Evolutionary conservation across 1,139 yeast species (phyloP).

Genomic region (Wickerhamiella infanticola): DNA sequence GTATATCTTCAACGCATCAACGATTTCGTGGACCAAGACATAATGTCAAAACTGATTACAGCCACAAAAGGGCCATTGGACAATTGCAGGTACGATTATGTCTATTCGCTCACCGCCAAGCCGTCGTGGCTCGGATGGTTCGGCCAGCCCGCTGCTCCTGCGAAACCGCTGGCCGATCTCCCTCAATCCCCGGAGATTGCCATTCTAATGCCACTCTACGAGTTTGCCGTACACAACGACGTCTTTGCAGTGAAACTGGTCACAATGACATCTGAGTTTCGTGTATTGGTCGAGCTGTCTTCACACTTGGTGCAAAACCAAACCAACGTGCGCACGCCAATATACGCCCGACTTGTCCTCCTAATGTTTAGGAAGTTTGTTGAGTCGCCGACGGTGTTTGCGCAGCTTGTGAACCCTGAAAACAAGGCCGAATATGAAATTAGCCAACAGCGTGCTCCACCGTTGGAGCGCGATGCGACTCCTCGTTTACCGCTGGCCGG

Average conservation of each 20-base stretch:
- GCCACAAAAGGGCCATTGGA: conserved; percentile 15
- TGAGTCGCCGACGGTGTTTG: conserved; percentile 17
- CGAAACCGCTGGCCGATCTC: neutral
- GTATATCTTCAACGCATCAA: conserved; percentile 26
- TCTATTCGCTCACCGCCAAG: neutral
- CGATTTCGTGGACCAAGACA: conserved; percentile 25
- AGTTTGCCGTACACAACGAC: conserved; percentile 24
- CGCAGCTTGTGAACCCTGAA: conserved; percentile 4
- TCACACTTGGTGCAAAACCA: conserved; percentile 22
- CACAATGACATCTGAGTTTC: conserved; percentile 17
- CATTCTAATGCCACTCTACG: conserved; percentile 23
- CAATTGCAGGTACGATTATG: neutral
- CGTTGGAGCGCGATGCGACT: conserved; percentile 16
- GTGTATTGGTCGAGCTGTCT: conserved; percentile 20
- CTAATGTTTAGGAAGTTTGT: conserved; percentile 21
- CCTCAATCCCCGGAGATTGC: conserved; percentile 14
- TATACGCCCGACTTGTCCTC: conserved; percentile 21
- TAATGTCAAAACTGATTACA: conserved; percentile 22
- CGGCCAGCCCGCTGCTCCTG: neutral
- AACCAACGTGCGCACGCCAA: conserved; percentile 15
- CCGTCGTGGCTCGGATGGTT: conserved; percentile 5
- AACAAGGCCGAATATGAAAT: conserved; percentile 12
- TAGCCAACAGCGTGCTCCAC: conserved; percentile 19
- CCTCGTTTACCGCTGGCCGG: conserved; percentile 22
- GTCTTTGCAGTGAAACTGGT: conserved; percentile 22